These are phyloP conservation scores for Kodamaea laetipori DNA, from an alignment of 805 yeast species.

Conservation along the genomic window DNA sequence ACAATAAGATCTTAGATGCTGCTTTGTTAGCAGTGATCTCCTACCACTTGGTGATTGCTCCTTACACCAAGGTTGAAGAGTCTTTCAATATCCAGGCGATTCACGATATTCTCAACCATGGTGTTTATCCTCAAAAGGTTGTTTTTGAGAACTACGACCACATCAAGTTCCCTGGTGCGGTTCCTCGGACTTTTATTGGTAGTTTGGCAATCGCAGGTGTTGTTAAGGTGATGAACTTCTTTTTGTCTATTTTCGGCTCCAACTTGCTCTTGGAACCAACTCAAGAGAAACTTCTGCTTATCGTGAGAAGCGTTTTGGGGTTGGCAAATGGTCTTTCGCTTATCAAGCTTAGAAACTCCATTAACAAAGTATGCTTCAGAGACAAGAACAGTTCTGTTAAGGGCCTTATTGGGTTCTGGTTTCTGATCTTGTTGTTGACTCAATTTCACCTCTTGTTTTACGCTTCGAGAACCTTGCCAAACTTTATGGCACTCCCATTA, in stretches of 20 bases:
- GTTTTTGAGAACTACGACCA: slow-evolving; percentile 65
- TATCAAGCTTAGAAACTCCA: slow-evolving; percentile 48
- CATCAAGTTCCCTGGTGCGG: slow-evolving; percentile 78
- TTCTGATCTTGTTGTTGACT: slow-evolving; percentile 54
- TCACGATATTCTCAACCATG: slow-evolving; percentile 74
- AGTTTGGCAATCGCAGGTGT: slow-evolving; percentile 54
- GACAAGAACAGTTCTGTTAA: slow-evolving; percentile 20
- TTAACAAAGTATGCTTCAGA: slow-evolving; percentile 25
- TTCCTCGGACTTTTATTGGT: slow-evolving; percentile 84
- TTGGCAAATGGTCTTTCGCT: slow-evolving; percentile 57
- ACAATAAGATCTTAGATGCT: slow-evolving; percentile 22
- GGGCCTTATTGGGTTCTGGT: slow-evolving; percentile 54
- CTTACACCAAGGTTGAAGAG: slow-evolving; percentile 92
- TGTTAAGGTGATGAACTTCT: slow-evolving; percentile 37
- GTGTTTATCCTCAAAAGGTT: slow-evolving; percentile 38
- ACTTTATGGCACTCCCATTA: slow-evolving; percentile 78
- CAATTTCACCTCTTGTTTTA: slow-evolving; percentile 85
- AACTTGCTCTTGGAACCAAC: slow-evolving; percentile 18
- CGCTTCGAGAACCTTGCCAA: slow-evolving; percentile 85
- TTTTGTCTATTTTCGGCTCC: slow-evolving; percentile 22
- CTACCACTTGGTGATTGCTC: slow-evolving; percentile 58
- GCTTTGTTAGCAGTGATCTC: slow-evolving; percentile 44
- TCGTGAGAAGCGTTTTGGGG: slow-evolving; percentile 65
- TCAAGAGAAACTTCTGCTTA: slow-evolving; percentile 42
- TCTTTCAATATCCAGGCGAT: slow-evolving; percentile 89